phyloP scores from a whole-genome alignment of 139 green algal species.

The Tetradesmus lagerheimii region DNA sequence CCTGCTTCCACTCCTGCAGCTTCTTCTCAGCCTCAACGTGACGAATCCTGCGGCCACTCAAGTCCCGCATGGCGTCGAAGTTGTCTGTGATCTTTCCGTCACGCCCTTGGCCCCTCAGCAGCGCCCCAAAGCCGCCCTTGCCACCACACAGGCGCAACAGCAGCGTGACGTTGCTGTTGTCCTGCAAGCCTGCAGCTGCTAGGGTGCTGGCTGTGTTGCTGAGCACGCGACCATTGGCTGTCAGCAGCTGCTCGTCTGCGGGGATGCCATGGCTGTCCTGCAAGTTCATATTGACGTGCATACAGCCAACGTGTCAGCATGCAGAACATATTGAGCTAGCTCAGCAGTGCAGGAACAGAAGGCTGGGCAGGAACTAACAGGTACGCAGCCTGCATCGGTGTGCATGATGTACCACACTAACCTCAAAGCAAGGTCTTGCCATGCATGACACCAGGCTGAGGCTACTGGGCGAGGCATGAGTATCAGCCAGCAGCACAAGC shows the following conservation, averaged over 20 bases:
- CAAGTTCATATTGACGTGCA: not conserved
- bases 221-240: slow-evolving; percentile 50
- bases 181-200: slow-evolving; percentile 23
- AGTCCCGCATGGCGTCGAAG: slow-evolving; percentile 93
- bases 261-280: slow-evolving; percentile 59
- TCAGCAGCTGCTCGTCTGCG: slow-evolving; percentile 55
- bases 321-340: not conserved
- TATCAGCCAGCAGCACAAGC: too few species aligned
- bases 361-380: not conserved
- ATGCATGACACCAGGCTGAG: too few species aligned
- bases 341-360: too few species aligned
- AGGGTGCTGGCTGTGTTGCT: not conserved
- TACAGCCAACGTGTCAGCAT: not conserved
- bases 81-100: slow-evolving; percentile 90
- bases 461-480: too few species aligned
- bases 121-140: slow-evolving; percentile 96
- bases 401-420: not conserved
- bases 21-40: slow-evolving; percentile 84
- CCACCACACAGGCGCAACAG: slow-evolving; percentile 73
- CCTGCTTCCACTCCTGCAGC: slow-evolving; percentile 85
- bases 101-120: slow-evolving; percentile 90
- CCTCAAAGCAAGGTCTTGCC: not conserved
- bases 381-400: not conserved
- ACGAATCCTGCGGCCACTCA: slow-evolving; percentile 86
- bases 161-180: slow-evolving; percentile 55